Base-by-base conservation (phyloP, 495 filamentous ascomycete species). In the Aspergillus wentii region DNA sequence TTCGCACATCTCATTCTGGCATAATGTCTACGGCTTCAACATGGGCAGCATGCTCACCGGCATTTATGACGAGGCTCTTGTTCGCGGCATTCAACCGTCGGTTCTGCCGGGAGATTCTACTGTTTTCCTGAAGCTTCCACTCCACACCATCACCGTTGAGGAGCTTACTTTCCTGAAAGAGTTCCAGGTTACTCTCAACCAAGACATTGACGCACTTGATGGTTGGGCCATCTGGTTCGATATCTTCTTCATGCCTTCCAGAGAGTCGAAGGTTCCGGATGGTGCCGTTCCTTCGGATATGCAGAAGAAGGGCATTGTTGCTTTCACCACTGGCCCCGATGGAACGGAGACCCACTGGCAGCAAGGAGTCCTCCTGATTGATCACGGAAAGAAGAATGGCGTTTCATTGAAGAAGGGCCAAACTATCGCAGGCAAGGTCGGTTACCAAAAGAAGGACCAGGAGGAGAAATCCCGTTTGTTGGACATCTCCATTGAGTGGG, bases 1-100 rank as follows among this genome's bases (percentile, higher is more conserved):
- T 17, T 72, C 74, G 16, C 68, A 78, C 38, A 61, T 79, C 42
- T 68, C 71, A 7, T 79, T 90, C 68, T 94, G 87, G 87, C 74
- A 89, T 26, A 53, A 64, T 32, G 73, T 78, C 8, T 78, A 78
- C 41, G 74, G 74, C 7, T 78, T 78, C 49, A 66, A 73, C 26
- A 76, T 76, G 73, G 59, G 49, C 28, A 69, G 64, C 53, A 78
- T 78, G 74, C 66, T 72, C 38, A 56, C 65, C 32, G 67, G 72
- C 19, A 76, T 79, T 33, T 67, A 79, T 38, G 76, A 82, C 17
- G 79, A 83, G 35, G 76, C 75, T 3, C 55, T 75, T 34, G 68
- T 85, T 38, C 68, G 75, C 31, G 49, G 59, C 21, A 60, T 72
- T 5, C 58, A 64, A 17, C 43, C 55, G 1, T 64, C 63, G 10